Evolutionary conservation across 148 eudicot genomes (phyloP), one percentile per base, ranked within the genome.

Genomic region (Chenopodium berlandieri): DNA sequence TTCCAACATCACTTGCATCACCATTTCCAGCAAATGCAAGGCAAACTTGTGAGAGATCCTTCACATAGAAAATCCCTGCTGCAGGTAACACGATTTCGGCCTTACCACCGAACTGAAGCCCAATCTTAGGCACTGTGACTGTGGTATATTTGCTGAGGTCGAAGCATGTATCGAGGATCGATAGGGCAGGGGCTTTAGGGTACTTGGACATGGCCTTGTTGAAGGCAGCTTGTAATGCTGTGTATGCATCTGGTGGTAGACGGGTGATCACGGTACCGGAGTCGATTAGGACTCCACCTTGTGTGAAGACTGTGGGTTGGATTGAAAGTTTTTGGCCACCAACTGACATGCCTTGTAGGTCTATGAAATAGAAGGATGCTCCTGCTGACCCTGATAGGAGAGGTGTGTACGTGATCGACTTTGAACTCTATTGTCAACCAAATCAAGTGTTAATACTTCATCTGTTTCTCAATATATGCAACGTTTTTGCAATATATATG

Each of bases 251-350:
- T 0, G 94, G 88, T 7, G 93, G 91, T 3, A 94, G 90, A 2
- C 98, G 90, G 3, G 90, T 86, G 34, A 91, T 91, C 48, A 91
- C 95, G 0, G 98, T 94, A 12, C 98, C 98, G 0, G 98, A 94
- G 83, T 94, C 98, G 46, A 94, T 89, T 2, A 94, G 66, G 4
- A 89, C 84, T 5, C 93, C 93, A 0, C 85, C 87, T 16, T 71
- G 71, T 37, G 84, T 80, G 84, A 94, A 92, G 54, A 89, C 90
- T 0, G 97, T 23, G 1, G 86, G 84, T 4, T 87, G 67, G 67
- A 94, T 86, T 4, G 97, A 27, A 4, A 94, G 83, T 34, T 56
- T 71, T 2, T 37, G n/a, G 1, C 93, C 91, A 3, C 90, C 94
- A 2, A 91, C 92, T 8, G 19, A n/a, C 9, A 94, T 84, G 6